Evolutionary conservation across 2,329 filamentous ascomycete species (phyloP).

Genomic region (Pezicula radicicola): DNA sequence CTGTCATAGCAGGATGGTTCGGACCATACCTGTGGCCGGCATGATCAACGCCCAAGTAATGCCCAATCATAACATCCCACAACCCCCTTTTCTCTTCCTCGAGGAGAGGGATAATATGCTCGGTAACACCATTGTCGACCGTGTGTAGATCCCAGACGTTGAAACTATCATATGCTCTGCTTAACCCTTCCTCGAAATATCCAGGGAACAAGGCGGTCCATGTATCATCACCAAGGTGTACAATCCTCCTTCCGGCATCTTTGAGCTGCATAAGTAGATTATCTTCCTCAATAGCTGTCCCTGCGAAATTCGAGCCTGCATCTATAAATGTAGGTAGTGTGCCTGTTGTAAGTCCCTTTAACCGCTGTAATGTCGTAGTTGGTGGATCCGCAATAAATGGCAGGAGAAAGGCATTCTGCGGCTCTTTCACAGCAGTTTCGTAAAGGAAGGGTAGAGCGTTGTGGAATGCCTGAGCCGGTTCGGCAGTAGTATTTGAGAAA

Average conservation of each 20-base stretch:
- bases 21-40: constrained; percentile 95
- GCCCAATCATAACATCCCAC: constrained; percentile 95
- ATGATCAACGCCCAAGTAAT: constrained; percentile 94
- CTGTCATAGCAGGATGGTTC: constrained; percentile 85
- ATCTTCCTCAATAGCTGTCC: constrained; percentile 93
- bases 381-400: constrained; percentile 98
- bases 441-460: constrained; percentile 85
- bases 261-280: constrained; percentile 65
- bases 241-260: constrained; percentile 70
- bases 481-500: constrained; percentile 46
- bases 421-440: constrained; percentile 71
- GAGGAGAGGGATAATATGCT: constrained; percentile 85
- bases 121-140: constrained; percentile 89
- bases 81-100: constrained; percentile 58
- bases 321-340: constrained; percentile 95
- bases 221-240: constrained; percentile 96
- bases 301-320: constrained; percentile 90
- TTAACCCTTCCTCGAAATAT: constrained; percentile 87
- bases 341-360: constrained; percentile 93
- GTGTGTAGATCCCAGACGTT: constrained; percentile 98
- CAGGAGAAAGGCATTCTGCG: constrained; percentile 80
- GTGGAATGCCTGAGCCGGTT: constrained; percentile 63
- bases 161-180: constrained; percentile 90
- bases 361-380: constrained; percentile 84
- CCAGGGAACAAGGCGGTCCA: constrained; percentile 92